These are phyloP conservation scores for Edaphochlamys debaryana DNA, from an alignment of 139 green algal genomes.

Conservation along the genomic window DNA sequence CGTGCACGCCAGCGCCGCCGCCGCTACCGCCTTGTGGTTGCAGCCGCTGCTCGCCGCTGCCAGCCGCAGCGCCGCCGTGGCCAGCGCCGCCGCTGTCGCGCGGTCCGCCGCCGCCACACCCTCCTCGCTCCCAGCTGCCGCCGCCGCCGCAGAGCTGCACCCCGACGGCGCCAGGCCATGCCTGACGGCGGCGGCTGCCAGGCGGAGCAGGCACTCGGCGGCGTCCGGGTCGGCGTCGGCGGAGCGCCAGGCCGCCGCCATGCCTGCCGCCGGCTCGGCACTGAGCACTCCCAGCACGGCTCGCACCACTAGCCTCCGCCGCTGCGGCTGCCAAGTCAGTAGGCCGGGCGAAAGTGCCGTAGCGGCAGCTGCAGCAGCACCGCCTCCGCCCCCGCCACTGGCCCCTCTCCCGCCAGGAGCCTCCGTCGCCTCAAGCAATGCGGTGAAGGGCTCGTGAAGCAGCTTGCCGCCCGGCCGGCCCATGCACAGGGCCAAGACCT, in stretches of 20 bases:
- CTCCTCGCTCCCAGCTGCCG: background rate
- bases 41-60: conserved; percentile 39
- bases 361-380: no score
- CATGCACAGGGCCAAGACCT: background rate
- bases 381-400: no score
- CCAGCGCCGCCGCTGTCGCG: background rate
- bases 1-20: conserved; percentile 25
- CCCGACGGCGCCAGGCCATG: background rate
- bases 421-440: no score
- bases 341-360: no score
- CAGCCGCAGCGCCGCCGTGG: conserved; percentile 26
- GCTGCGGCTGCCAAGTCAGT: background rate
- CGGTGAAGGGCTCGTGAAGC: no score
- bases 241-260: background rate
- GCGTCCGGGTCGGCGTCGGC: conserved; percentile 20
- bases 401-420: no score
- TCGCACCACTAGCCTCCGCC: background rate
- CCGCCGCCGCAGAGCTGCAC: background rate
- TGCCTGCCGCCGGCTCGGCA: background rate
- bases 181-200: background rate
- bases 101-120: background rate
- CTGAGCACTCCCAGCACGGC: background rate
- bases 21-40: conserved; percentile 30
- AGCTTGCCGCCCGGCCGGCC: conserved; percentile 9
- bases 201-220: conserved; percentile 8